Percentiles rank a stretch among this genome's conserved stretches.
phyloP scores from a whole-genome alignment of 768 basidiomycete genomes.

The Gyrodon lividus region DNA sequence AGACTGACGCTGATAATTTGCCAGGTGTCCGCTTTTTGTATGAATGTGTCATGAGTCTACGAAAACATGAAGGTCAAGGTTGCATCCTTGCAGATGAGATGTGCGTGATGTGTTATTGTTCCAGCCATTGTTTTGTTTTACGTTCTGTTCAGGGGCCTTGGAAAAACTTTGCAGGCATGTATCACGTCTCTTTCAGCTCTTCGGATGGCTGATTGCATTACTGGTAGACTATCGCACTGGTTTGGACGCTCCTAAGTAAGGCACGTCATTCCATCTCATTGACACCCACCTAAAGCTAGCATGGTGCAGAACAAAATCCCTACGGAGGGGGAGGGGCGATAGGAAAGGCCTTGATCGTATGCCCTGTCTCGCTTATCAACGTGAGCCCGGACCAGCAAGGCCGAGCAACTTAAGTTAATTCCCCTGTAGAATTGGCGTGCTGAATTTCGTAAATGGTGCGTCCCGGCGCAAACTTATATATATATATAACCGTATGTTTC shows the following conservation, averaged over 20 bases:
- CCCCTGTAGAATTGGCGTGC: constrained; percentile 82
- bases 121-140: constrained; percentile 10
- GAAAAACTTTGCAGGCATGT: constrained; percentile 85
- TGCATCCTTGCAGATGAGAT: constrained; percentile 98
- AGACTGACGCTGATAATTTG: constrained; percentile 1
- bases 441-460: constrained; percentile 94
- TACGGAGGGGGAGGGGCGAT: constrained; percentile 61
- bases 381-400: constrained; percentile 42
- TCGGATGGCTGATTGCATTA: constrained; percentile 6
- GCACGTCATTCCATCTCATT: constrained; percentile 5
- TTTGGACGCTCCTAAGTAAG: constrained; percentile 91
- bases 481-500: neutral
- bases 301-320: constrained; percentile 72
- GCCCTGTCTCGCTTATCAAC: constrained; percentile 87
- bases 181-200: neutral
- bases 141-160: constrained; percentile 71
- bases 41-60: constrained; percentile 92
- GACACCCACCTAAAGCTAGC: neutral
- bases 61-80: constrained; percentile 87
- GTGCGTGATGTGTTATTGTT: constrained; percentile 38
- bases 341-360: constrained; percentile 87
- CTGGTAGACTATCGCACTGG: constrained; percentile 72
- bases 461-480: constrained; percentile 10
- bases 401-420: neutral
- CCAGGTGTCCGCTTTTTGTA: constrained; percentile 87